Base-by-base conservation (phyloP, 2,329 filamentous ascomycete species). In the Colletotrichum sp. region DNA sequence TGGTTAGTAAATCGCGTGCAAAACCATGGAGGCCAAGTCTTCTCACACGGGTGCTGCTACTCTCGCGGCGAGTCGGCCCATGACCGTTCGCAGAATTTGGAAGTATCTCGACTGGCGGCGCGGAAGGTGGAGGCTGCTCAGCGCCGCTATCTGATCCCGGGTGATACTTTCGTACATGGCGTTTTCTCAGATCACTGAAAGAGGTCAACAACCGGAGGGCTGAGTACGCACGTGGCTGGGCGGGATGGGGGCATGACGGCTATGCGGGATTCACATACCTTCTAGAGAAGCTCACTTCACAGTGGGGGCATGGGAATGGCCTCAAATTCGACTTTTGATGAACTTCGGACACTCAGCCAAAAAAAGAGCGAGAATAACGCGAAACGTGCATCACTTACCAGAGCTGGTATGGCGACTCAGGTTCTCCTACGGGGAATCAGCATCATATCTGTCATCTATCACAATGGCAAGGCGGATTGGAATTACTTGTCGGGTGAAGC, bases 221-320 rank as follows among this genome's bases (percentile, higher is more conserved):
- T 13, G n/a, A 52, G 10, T 8, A 12, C 43, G 43, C 18, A 13
- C 6, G 0, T 52, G n/a, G 6, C 43, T 5, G 43, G n/a, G 9
- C 18, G 2, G n/a, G 3, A 21, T 21, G 10, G n/a, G 10, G 3
- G 0, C n/a, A n/a, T n/a, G 43, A 52, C n/a, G n/a, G 43, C 6
- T 3, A 52, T 52, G n/a, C 12, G n/a, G n/a, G 18, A 28, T 48
- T 9, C 16, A 38, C 63, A 15, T 4, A 67, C 64, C 36, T 67
- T 8, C 64, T 67, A 28, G 64, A 67, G 38, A 67, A 67, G 64
- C 64, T 67, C 24, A 67, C 64, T 67, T 67, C 64, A 30, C 64
- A 67, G 9, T 52, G 36, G 26, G 12, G 38, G 13, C 64, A 67
- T 32, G 38, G 64, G 24, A 67, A 67, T 2, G 64, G 64, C 36